phyloP scores from a whole-genome alignment of 805 yeast genomes.

The Metschnikowia peoriensis region DNA sequence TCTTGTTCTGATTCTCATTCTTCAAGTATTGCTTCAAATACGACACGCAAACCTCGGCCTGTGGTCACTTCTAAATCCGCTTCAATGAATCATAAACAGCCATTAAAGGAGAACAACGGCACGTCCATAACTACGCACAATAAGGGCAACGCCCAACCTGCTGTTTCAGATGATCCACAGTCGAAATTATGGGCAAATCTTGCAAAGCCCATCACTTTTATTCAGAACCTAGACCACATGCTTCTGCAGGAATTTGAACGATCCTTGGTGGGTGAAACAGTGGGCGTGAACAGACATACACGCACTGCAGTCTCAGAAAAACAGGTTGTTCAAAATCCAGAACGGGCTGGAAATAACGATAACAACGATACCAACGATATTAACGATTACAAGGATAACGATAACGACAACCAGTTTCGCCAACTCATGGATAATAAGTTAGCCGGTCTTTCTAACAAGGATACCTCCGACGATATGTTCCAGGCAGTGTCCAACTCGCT shows the following conservation, averaged over 20 bases:
- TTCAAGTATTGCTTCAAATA: no score
- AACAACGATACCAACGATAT: no score
- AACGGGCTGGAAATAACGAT: no score
- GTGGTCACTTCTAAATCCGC: no score
- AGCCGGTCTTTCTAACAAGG: not conserved
- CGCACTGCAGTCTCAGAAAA: no score
- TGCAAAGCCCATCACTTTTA: slow-evolving; percentile 55
- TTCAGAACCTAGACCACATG: slow-evolving; percentile 67
- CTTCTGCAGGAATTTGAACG: slow-evolving; percentile 62
- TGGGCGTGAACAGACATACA: not conserved
- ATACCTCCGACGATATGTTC: slow-evolving; percentile 33
- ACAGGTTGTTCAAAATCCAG: no score
- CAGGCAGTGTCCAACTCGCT: slow-evolving; percentile 41
- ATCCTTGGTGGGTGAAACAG: slow-evolving; percentile 7
- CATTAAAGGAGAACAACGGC: no score
- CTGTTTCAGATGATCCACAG: slow-evolving; percentile 2
- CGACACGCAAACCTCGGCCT: no score
- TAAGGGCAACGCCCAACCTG: not conserved
- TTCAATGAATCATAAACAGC: no score
- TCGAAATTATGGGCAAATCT: slow-evolving; percentile 24
- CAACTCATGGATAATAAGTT: slow-evolving; percentile 4
- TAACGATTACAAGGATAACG: no score
- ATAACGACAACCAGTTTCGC: slow-evolving; percentile 1
- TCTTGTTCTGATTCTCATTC: not conserved
- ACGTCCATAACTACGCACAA: not conserved